phyloP scores from a whole-genome alignment of 2,329 filamentous ascomycete species.

The Coniochaeta prunicola region DNA sequence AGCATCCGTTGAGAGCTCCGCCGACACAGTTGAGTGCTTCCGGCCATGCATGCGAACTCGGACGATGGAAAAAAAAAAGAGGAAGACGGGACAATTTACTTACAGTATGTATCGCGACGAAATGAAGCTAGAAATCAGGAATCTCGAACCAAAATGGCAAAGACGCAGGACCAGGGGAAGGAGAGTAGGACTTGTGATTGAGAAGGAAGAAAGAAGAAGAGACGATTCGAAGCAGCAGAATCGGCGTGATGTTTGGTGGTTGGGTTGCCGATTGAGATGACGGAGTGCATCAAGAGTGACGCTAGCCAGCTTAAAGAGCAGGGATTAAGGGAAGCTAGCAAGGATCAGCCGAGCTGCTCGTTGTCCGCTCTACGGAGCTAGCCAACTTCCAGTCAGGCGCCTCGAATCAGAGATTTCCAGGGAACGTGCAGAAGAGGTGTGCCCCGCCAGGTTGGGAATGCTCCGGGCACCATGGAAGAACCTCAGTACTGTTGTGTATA shows the following conservation, averaged over 20 bases:
- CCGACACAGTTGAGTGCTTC: neutral
- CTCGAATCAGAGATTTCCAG: neutral
- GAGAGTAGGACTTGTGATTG: neutral
- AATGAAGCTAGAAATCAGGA: neutral
- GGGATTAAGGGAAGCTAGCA: neutral
- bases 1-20: neutral
- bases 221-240: neutral
- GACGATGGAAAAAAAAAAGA: neutral
- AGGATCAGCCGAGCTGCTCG: neutral
- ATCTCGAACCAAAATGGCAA: neutral
- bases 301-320: neutral
- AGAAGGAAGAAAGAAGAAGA: neutral
- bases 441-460: neutral
- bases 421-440: neutral
- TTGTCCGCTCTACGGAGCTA: neutral
- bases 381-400: neutral
- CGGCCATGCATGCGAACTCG: neutral
- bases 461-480: neutral
- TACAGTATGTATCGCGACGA: neutral
- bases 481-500: no score
- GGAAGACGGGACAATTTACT: neutral
- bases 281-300: neutral
- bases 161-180: neutral
- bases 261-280: neutral
- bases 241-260: slow-evolving; percentile 1